A percentile compares a stretch with the other conserved stretches of the same genome.
phyloP scores from a whole-genome alignment of 1,284 basidiomycete species.

The Athelia psychrophila region DNA sequence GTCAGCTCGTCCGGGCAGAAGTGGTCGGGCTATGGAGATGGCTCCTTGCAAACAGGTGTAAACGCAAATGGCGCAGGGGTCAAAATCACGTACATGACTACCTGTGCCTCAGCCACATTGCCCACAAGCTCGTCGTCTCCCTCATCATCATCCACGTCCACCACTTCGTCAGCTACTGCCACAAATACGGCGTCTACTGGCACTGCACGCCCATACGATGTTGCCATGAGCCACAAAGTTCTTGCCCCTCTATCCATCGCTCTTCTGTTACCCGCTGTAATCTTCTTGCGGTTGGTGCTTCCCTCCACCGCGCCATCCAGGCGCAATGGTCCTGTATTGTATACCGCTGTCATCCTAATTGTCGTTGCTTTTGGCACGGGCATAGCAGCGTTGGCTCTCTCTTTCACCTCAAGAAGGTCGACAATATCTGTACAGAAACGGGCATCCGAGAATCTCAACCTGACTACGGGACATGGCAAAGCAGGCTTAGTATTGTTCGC shows the following conservation, averaged over 20 bases:
- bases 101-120: conserved; percentile 49
- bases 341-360: conserved; percentile 35
- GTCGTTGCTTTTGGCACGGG: conserved; percentile 59
- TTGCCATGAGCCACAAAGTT: conserved; percentile 61
- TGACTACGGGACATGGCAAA: conserved; percentile 60
- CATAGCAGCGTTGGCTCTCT: conserved; percentile 53
- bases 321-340: conserved; percentile 27
- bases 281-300: conserved; percentile 51
- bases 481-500: conserved; percentile 61
- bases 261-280: conserved; percentile 49
- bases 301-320: conserved; percentile 31
- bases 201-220: conserved; percentile 36
- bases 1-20: conserved; percentile 48
- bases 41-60: conserved; percentile 54
- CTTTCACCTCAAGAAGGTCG: conserved; percentile 54
- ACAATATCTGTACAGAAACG: conserved; percentile 27
- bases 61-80: conserved; percentile 68
- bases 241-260: conserved; percentile 63
- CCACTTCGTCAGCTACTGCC: conserved; percentile 18
- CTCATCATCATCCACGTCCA: conserved; percentile 10
- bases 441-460: conserved; percentile 27
- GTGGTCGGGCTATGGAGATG: conserved; percentile 65
- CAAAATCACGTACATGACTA: conserved; percentile 51
- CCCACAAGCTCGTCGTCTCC: conserved; percentile 8
- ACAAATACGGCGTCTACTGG: conserved; percentile 14